Base-by-base conservation (phyloP, 2,329 filamentous ascomycete genomes). In the Aspergillus aculeatinus region DNA sequence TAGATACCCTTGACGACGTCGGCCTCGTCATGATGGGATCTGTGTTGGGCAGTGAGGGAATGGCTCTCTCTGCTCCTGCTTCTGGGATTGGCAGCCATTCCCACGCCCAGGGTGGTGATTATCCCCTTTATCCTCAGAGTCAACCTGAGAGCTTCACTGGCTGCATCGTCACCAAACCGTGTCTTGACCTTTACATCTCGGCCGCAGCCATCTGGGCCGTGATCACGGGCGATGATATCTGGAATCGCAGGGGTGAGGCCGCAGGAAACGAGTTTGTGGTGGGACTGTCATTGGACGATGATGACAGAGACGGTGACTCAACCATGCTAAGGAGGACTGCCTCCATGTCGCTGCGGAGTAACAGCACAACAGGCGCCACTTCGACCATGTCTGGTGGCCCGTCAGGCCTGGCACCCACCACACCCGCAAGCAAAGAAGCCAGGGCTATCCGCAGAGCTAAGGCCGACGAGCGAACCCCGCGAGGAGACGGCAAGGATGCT, bases 191-290 rank as follows among this genome's bases (percentile, higher is more conserved):
- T 31, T 63, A 59, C 25, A 47, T 65, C 10, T 55, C 63, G 1
- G 59, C 55, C 1, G 65, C 63, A 14, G 57, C 60, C 2, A 51
- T 66, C 10, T 66, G 65, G 65, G 51, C 59, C 16, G 48, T 68
- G n/a, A 56, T 69, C 21, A 68, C 67, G 59, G 67, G 67, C 1
- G 66, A 69, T 52, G 63, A 67, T 12, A 21, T 69, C 21, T 69
- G 61, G 58, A 58, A 57, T 50, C 49, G 60, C 10, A 58, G 51
- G 12, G 39, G 55, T 2, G 58, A 56, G n/a, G 50, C 51, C 9
- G 39, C 39, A 9, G 16, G 39, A 5, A 44, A 44, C 39, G 39
- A 44, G 14, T 44, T 44, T n/a, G 39, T 44, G 16, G 39, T 44
- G 6, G 39, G 39, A 16, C 39, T 44, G 16, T 16, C 39, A n/a